Evolutionary conservation across 139 green algal genomes (phyloP), one percentile per base, ranked within the genome.

Genomic region (Trebouxia sp.): DNA sequence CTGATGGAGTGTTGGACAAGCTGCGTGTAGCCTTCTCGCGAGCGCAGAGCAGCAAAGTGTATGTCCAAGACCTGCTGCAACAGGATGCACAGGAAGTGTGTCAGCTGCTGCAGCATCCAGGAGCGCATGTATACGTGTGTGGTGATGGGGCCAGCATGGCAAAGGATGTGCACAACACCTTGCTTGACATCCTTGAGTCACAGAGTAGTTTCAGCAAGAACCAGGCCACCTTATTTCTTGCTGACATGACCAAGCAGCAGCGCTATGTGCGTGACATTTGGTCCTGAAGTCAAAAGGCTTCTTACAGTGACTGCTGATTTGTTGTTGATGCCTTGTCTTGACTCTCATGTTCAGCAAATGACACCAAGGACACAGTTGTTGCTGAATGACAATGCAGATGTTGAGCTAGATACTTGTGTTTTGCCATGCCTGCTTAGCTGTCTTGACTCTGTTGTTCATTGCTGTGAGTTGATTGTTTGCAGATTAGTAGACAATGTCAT

Each of bases 81-180:
- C 81, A 92, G 65, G 88, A 70, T 0, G 83, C 62, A 45, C 15
- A 43, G 5, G 83, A 89, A 45, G 80, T 98, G n/a, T 83, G 79
- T 43, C n/a, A 79, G 37, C 76, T 92, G 30, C 76, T 95, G 8
- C 47, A 85, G 32, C 65, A 86, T 20, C 37, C 86, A 17, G 87
- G 85, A 6, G 94, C 82, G 0, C 89, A 89, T 43, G 82, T 98
- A 32, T 94, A 92, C 80, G 88, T 96, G 43, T 97, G 94, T 83
- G 94, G 96, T 30, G 96, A 99, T 76, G 96, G 95, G 5, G 88
- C 84, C 0, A 32, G 50, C 69, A 99, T 99, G 96, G 96, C 94
- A 12, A 96, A 95, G 81, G 96, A 98, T 58, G 96, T 99, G 70
- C 95, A 99, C 53, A 84, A 84, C 1, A 81, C 87, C 32, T 85